Evolutionary conservation across 768 basidiomycete genomes (phyloP), one percentile per base, ranked within the genome.

Genomic region (Russula abietina): DNA sequence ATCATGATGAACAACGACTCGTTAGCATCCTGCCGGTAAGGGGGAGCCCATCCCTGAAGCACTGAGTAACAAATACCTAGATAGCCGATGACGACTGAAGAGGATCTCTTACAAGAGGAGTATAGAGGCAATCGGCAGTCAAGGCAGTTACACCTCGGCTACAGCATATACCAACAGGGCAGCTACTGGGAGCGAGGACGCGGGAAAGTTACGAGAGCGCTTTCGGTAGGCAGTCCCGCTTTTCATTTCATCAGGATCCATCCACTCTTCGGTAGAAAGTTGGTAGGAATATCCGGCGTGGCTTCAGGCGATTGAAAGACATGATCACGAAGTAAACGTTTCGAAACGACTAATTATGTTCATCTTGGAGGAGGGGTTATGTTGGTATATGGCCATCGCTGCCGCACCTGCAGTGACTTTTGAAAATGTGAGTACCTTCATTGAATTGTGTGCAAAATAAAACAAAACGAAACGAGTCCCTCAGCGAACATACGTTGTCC

Each of bases 401-500:
- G 22, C 24, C 5, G 43, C 10, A 36, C 53, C 61, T 62, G 43
- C 30, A 8, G 32, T n/a, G 33, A 60, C 49, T 11, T 11, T 64
- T 53, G 53, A 51, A 39, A 39, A 56, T 12, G 48, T 64, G 48
- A 64, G 63, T 26, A 60, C 24, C 9, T 9, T 3, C 43, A 9
- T 56, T 32, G 24, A 55, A 41, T 4, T 55, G 12, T 17, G 33
- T 43, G 22, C 22, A 24, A 28, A 49, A 54, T 32, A 43, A 2
- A 61, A 49, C 10, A 16, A 11, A 36, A 19, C 7, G 14, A 33
- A 48, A 57, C 16, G 12, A 48, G 41, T 43, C 67, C 65, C 67
- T 67, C 67, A 67, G 67, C 60, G 67, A 67, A 67, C 65, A 67
- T 67, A 66, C 57, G 60, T 59, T 67, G 67, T 67, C 67, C 67